A percentile compares a stretch with the other conserved stretches of the same genome.
phyloP scores from a whole-genome alignment of 2,329 filamentous ascomycete genomes.

The Trichoderma koningiopsis region DNA sequence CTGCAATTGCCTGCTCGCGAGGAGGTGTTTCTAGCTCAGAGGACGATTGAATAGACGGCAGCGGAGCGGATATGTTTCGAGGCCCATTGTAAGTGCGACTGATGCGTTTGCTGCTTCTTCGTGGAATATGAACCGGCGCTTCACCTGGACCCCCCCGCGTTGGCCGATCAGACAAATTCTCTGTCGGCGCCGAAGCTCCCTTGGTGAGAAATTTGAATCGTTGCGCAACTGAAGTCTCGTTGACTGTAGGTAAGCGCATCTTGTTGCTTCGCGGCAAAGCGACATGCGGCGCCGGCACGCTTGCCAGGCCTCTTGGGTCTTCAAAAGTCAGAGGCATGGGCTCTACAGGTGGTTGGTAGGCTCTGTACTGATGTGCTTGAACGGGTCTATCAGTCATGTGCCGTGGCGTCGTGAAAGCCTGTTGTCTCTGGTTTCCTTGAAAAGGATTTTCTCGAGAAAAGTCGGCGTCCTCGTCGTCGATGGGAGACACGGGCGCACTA shows the following conservation, averaged over 20 bases:
- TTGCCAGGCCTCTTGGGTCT: background rate
- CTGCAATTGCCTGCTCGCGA: conserved; percentile 34
- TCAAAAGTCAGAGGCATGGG: background rate
- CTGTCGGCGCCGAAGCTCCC: conserved; percentile 42
- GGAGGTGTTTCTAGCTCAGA: conserved; percentile 41
- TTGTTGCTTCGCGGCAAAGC: conserved; percentile 11
- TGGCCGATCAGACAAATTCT: conserved; percentile 43
- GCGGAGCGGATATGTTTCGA: conserved; percentile 22
- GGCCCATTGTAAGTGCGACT: conserved; percentile 29
- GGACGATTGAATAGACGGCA: conserved; percentile 27
- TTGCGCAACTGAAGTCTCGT: conserved; percentile 37
- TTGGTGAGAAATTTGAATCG: conserved; percentile 40
- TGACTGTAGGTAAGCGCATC: background rate
- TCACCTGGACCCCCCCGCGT: conserved; percentile 62
- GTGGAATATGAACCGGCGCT: conserved; percentile 58
- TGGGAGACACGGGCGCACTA: conserved; percentile 49
- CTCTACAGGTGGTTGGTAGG: conserved; percentile 28
- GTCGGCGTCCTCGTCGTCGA: conserved; percentile 52
- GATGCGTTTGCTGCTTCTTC: conserved; percentile 51
- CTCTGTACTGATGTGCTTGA: background rate
- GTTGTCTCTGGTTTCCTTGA: conserved; percentile 28
- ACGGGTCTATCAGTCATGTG: conserved; percentile 15
- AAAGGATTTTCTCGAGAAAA: conserved; percentile 38
- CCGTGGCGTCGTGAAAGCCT: conserved; percentile 25
- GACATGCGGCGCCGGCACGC: background rate